Evolutionary conservation across 148 eudicot species (phyloP), one percentile per base, ranked within the genome.

Genomic region (Rhododendron kiyosumense): DNA sequence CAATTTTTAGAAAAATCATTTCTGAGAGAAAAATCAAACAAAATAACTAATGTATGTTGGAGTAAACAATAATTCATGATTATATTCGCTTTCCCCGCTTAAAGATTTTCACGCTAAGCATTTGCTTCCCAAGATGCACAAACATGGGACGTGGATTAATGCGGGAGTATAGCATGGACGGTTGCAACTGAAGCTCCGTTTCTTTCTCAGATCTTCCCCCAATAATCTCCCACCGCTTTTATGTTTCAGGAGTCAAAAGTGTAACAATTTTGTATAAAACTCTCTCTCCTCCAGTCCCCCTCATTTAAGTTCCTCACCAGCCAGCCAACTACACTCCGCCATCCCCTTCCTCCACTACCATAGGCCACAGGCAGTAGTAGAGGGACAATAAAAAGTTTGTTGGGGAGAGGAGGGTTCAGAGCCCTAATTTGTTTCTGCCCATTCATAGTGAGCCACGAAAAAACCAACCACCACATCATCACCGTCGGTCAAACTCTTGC

Each of bases 81-180:
- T 71, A 36, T 76, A 76, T 76, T 78, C 54, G 13, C 81, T 78
- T 78, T 78, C 81, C 45, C 81, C 54, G 17, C 54, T 78, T 3
- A 0, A 43, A 45, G 9, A 4, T 8, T 41, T 78, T 43, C 51
- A 78, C 54, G 81, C 5, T 20, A 78, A 78, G 54, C 22, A 76
- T 20, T 76, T 34, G 2, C 48, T 76, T 34, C 24, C 11, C 11
- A 38, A 38, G 20, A 36, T 18, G 36, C n/a, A 17, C 2, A 76
- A 76, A 17, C 79, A 18, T 38, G 14, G 48, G 48, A 38, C 11
- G 48, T 76, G 45, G 79, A 38, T 76, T 34, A 3, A 8, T 20
- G 45, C 79, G 12, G 26, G 46, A 76, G 45, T 74, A 30, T 74
- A 17, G 24, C 38, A 36, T 17, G 13, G 48, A 43, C 28, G 48